phyloP scores from a whole-genome alignment of 192 early-diverging fungal species.

The Podila epigama region DNA sequence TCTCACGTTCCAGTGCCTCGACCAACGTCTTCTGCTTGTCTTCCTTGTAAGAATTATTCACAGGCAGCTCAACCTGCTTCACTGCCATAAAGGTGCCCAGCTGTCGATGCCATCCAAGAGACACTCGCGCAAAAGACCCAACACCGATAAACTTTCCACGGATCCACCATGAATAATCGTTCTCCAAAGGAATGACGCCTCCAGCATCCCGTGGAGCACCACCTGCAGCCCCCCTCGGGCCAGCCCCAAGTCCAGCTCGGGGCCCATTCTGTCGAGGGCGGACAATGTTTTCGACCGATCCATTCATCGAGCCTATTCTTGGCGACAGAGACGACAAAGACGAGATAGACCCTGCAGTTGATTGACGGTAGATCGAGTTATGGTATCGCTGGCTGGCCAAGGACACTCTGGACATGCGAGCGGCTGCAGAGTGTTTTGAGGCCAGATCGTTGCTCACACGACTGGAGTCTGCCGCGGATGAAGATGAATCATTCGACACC shows the following conservation, averaged over 20 bases:
- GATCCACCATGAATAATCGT: slow-evolving; percentile 71
- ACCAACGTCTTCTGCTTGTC: slow-evolving; percentile 79
- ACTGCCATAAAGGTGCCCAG: slow-evolving; percentile 96
- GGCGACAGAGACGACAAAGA: slow-evolving; percentile 10
- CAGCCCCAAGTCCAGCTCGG: slow-evolving; percentile 3
- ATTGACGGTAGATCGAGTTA: slow-evolving; percentile 23
- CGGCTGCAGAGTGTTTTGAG: slow-evolving; percentile 17
- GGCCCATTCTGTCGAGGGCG: slow-evolving; percentile 9
- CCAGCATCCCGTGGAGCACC: too few relatives aligned
- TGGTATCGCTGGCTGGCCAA: slow-evolving; percentile 41
- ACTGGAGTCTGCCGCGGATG: not conserved
- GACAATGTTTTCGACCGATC: slow-evolving; percentile 10
- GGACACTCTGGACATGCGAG: slow-evolving; percentile 40
- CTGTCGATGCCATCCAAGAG: slow-evolving; percentile 86
- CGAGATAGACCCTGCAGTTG: slow-evolving; percentile 25
- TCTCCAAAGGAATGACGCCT: slow-evolving; percentile 29
- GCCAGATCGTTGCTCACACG: not conserved
- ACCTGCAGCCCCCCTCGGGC: not conserved
- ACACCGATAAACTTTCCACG: slow-evolving; percentile 91
- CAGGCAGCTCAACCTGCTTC: slow-evolving; percentile 91
- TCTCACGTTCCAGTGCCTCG: slow-evolving; percentile 89
- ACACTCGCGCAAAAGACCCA: slow-evolving; percentile 97
- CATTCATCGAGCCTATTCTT: slow-evolving; percentile 2
- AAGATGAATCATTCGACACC: not conserved
- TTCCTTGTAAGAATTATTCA: slow-evolving; percentile 71